Conservation (phyloP, 768 basidiomycete genomes). For the Hypholoma sublateritium region DNA sequence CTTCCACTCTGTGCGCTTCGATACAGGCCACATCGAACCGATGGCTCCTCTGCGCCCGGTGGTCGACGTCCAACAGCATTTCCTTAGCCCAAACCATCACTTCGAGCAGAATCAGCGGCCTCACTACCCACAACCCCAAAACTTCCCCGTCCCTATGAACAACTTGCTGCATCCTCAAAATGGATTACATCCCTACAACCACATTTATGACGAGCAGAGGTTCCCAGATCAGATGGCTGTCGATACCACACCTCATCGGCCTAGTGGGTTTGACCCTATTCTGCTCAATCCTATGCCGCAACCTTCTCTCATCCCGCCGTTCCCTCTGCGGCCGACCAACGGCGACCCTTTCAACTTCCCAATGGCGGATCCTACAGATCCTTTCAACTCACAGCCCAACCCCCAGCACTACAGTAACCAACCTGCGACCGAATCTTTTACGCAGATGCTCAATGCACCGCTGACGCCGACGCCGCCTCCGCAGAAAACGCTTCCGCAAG, state of each 20-base stretch:
- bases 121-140: slow-evolving; percentile 3
- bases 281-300: slow-evolving; percentile 52
- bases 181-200: slow-evolving; percentile 1
- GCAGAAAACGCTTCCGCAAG: neutral
- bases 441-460: slow-evolving; percentile 2
- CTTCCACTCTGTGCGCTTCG: slow-evolving; percentile 50
- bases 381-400: slow-evolving; percentile 12
- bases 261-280: slow-evolving; percentile 47
- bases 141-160: slow-evolving; percentile 8
- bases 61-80: neutral
- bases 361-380: slow-evolving; percentile 15
- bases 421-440: slow-evolving; percentile 4
- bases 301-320: neutral
- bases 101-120: neutral
- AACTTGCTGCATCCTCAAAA: neutral
- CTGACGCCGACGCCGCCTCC: slow-evolving; percentile 9
- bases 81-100: neutral
- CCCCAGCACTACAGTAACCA: slow-evolving; percentile 1
- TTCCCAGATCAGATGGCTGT: slow-evolving; percentile 35
- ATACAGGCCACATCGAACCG: slow-evolving; percentile 29
- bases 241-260: slow-evolving; percentile 32
- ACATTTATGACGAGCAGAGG: slow-evolving; percentile 6
- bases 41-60: slow-evolving; percentile 17
- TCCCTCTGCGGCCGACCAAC: slow-evolving; percentile 5
- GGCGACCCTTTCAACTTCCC: slow-evolving; percentile 11